These are phyloP conservation scores for Penicillium frequentans DNA, from an alignment of 2,329 filamentous ascomycete species.

Conservation along the genomic window DNA sequence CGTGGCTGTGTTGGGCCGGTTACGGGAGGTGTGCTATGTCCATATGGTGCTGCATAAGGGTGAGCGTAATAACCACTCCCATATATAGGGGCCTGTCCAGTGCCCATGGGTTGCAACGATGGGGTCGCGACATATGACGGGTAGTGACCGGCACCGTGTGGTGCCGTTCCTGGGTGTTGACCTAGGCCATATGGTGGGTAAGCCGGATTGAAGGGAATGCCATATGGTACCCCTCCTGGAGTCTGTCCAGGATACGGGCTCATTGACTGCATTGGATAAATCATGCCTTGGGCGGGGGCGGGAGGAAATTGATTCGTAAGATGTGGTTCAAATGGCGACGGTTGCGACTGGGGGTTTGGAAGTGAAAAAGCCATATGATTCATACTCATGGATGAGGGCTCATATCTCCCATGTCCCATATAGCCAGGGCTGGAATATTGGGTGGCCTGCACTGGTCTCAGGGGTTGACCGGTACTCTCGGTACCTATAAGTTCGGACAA, in stretches of 20 bases:
- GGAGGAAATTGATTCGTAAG: constrained; percentile 29
- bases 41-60: constrained; percentile 23
- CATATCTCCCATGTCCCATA: constrained; percentile 20
- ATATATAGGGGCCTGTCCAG: constrained; percentile 24
- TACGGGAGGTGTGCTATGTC: constrained; percentile 12
- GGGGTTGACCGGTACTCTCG: constrained; percentile 1
- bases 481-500: constrained; percentile 4
- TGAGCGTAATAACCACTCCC: constrained; percentile 27
- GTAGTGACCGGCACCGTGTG: constrained; percentile 20
- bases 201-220: constrained; percentile 23
- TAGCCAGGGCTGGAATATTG: constrained; percentile 20
- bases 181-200: constrained; percentile 29
- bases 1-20: constrained; percentile 5
- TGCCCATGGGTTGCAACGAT: constrained; percentile 18
- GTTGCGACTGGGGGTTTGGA: constrained; percentile 26
- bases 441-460: constrained; percentile 20
- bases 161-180: constrained; percentile 18
- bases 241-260: constrained; percentile 23
- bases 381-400: constrained; percentile 28
- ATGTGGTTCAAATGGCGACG: constrained; percentile 26
- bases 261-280: constrained; percentile 32
- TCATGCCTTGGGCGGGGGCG: constrained; percentile 25
- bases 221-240: constrained; percentile 23
- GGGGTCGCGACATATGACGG: constrained; percentile 20
- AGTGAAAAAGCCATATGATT: constrained; percentile 30